These are phyloP conservation scores for Adansonia digitata DNA, from an alignment of 345 rosid species.

Conservation along the genomic window DNA sequence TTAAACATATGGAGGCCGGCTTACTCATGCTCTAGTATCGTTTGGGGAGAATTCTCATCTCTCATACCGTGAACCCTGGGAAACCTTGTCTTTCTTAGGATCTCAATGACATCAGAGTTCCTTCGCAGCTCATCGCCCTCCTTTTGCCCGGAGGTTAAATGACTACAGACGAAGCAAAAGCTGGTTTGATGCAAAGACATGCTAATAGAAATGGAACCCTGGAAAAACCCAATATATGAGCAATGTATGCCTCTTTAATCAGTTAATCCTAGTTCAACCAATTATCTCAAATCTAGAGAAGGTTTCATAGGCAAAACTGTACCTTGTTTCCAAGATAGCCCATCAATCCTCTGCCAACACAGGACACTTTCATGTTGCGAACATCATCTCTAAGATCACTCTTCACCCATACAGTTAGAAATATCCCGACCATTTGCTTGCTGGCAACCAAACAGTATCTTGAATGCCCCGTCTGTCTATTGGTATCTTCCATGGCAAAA, in stretches of 20 bases:
- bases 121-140: conserved; percentile 94
- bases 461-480: conserved; percentile 43
- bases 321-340: conserved; percentile 99
- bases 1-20: neutral
- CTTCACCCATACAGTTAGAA: conserved; percentile 89
- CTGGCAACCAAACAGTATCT: conserved; percentile 85
- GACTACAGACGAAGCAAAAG: conserved; percentile 97
- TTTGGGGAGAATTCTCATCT: conserved; percentile 74
- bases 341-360: conserved; percentile 99
- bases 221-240: conserved; percentile 28
- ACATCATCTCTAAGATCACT: conserved; percentile 70
- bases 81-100: conserved; percentile 90
- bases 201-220: conserved; percentile 98
- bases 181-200: conserved; percentile 92
- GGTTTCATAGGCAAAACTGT: conserved; percentile 10
- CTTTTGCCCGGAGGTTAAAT: conserved; percentile 95
- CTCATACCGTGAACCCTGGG: conserved; percentile 62
- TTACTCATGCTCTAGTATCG: conserved; percentile 88
- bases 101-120: conserved; percentile 96
- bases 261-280: conserved; percentile 6
- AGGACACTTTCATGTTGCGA: conserved; percentile 79
- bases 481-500: conserved; percentile 48
- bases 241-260: neutral
- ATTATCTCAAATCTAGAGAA: conserved; percentile 7
- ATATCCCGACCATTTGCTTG: conserved; percentile 98